Evolutionary conservation across 108 stramenopile genomes (phyloP), one percentile per base, ranked within the genome.

Genomic region (Nitzschia sp.): DNA sequence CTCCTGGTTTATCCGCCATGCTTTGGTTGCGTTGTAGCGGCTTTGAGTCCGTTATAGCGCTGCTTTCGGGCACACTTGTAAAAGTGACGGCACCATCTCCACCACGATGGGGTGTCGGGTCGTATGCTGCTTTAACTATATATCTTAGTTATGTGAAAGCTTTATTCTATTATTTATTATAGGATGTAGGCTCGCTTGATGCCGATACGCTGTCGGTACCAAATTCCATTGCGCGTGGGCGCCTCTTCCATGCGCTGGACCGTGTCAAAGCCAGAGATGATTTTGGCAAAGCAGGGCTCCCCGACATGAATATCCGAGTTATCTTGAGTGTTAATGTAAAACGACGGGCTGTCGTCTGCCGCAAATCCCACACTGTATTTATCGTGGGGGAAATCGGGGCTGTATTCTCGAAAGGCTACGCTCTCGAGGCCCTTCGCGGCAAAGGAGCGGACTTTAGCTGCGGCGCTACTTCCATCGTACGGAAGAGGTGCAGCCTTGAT

Each of bases 281-380:
- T 81, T 49, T 59, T 80, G 3, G 83, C 95, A 75, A 96, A 96
- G 35, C 75, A 76, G 2, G 90, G 80, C 45, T 96, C 89, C n/a
- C 68, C 72, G 27, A 86, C 74, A 68, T 93, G 90, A 15, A 70
- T 49, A 15, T 66, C 59, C 0, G 85, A 74, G 67, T 97, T 97
- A 76, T 97, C 88, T 3, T 84, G 59, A 35, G 77, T 89, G 55
- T 84, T 89, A 70, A 97, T 88, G 64, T 84, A 97, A 66, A 94
- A 94, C 36, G 85, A 87, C 1, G 93, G 91, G 70, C 68, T 74
- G 26, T 91, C 94, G 35, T 85, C 85, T 0, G 85, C 89, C 0
- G 91, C 85, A 64, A 90, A 87, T 0, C 89, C 93, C 0, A 95
- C 67, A 1, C 90, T 92, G 63, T 78, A 89, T 59, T 76, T 62